These are phyloP conservation scores for Tolypocladium endophyticum DNA, from an alignment of 2,329 filamentous ascomycete species.

Conservation along the genomic window DNA sequence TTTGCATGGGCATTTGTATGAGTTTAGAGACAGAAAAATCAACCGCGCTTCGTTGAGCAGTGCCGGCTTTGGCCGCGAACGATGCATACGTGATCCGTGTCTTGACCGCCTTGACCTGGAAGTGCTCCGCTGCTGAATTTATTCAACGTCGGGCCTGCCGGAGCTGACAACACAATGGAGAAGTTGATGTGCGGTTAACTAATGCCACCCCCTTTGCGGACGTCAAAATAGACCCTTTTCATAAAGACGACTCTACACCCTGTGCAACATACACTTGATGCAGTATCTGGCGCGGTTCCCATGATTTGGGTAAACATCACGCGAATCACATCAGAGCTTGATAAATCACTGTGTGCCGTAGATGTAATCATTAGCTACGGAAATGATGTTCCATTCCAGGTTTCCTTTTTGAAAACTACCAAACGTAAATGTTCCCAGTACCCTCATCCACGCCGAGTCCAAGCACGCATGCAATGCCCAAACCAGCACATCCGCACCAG, in stretches of 20 bases:
- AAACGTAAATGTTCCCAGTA: constrained; percentile 2
- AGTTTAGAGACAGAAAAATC: neutral
- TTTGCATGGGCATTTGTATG: constrained; percentile 2
- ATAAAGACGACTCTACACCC: neutral
- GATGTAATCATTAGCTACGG: constrained; percentile 4
- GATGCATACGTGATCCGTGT: neutral
- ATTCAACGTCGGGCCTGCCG: neutral
- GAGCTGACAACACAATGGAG: neutral
- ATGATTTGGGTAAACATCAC: neutral
- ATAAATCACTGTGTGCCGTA: neutral
- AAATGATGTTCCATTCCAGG: constrained; percentile 20
- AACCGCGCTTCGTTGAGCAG: constrained; percentile 1
- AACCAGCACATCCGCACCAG: constrained; percentile 2
- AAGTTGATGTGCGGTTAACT: neutral
- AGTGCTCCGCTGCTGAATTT: neutral
- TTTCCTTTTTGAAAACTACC: constrained; percentile 11
- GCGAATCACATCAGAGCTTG: neutral
- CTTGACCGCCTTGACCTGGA: neutral
- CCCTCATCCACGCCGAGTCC: constrained; percentile 1
- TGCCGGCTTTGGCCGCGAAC: neutral
- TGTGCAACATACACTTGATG: neutral
- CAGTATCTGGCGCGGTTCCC: neutral
- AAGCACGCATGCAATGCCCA: constrained; percentile 6
- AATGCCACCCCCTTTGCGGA: neutral
- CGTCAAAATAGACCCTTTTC: neutral